These are phyloP conservation scores for Thermomucor indicae-seudaticae DNA, from an alignment of 371 early-diverging fungal species.

Conservation along the genomic window DNA sequence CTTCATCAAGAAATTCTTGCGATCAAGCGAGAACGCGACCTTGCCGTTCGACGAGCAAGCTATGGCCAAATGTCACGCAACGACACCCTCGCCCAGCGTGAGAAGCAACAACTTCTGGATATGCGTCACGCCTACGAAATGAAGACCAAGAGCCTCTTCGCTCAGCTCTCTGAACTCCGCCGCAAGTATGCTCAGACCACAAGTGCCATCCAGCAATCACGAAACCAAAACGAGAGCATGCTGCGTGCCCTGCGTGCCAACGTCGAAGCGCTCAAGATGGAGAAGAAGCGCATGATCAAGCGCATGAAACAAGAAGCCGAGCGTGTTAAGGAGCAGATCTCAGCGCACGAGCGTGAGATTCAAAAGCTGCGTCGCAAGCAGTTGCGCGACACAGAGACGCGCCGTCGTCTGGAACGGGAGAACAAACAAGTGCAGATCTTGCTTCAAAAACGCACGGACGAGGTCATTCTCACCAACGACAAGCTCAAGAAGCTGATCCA, in stretches of 20 bases:
- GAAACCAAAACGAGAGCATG: constrained; percentile 49
- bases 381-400: constrained; percentile 55
- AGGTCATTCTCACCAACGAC: constrained; percentile 49
- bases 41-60: constrained; percentile 32
- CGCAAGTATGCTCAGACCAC: constrained; percentile 55
- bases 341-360: constrained; percentile 67
- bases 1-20: constrained; percentile 45
- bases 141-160: constrained; percentile 62
- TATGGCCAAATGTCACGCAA: background rate
- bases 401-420: constrained; percentile 64
- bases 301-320: constrained; percentile 74
- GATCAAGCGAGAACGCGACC: constrained; percentile 67
- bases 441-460: constrained; percentile 49
- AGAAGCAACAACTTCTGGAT: constrained; percentile 23
- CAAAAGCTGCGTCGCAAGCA: constrained; percentile 66
- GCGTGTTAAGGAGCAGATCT: constrained; percentile 58
- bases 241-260: constrained; percentile 46
- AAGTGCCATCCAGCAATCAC: constrained; percentile 48
- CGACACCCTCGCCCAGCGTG: constrained; percentile 24
- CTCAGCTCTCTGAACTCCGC: constrained; percentile 57
- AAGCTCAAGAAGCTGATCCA: constrained; percentile 47
- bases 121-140: constrained; percentile 56
- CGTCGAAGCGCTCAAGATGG: constrained; percentile 62
- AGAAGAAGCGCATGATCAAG: constrained; percentile 76
- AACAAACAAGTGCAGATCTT: constrained; percentile 54